phyloP scores from a whole-genome alignment of 169 alveolate genomes.

The Eimeria sp. region DNA sequence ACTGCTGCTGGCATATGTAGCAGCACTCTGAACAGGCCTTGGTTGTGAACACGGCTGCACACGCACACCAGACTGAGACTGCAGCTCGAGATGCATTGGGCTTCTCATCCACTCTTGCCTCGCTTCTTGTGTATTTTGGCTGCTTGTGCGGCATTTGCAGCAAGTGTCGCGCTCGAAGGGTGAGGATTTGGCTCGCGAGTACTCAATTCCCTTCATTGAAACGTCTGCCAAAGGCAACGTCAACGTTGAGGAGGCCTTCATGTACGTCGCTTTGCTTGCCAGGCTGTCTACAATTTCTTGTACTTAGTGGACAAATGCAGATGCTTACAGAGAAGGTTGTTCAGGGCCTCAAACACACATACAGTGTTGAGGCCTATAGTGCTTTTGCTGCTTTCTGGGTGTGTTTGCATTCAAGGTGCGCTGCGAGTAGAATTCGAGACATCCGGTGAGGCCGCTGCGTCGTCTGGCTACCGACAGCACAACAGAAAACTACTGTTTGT shows the following conservation, averaged over 20 bases:
- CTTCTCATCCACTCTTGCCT: neutral
- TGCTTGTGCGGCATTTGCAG: constrained; percentile 19
- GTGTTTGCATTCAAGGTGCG: constrained; percentile 33
- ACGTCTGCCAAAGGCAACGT: constrained; percentile 70
- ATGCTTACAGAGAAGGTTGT: neutral
- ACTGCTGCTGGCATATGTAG: neutral
- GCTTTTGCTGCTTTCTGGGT: neutral
- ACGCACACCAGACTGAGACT: neutral
- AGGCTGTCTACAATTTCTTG: neutral
- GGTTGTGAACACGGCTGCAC: constrained; percentile 4
- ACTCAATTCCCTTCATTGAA: constrained; percentile 73
- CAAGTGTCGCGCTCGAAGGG: constrained; percentile 68
- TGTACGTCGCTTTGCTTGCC: constrained; percentile 4
- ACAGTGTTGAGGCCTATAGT: neutral
- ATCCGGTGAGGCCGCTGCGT: neutral
- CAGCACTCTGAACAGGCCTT: neutral
- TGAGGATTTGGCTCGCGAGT: constrained; percentile 76
- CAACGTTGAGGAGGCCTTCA: constrained; percentile 72
- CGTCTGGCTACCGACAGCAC: neutral
- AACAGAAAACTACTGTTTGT: neutral
- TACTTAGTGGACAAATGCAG: neutral
- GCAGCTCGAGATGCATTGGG: neutral
- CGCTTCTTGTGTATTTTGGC: neutral
- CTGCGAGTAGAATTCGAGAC: constrained; percentile 62
- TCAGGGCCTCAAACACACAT: neutral